These are phyloP conservation scores for Nakaseomyces bracarensis DNA, from an alignment of 1,139 yeast genomes.

Conservation along the genomic window DNA sequence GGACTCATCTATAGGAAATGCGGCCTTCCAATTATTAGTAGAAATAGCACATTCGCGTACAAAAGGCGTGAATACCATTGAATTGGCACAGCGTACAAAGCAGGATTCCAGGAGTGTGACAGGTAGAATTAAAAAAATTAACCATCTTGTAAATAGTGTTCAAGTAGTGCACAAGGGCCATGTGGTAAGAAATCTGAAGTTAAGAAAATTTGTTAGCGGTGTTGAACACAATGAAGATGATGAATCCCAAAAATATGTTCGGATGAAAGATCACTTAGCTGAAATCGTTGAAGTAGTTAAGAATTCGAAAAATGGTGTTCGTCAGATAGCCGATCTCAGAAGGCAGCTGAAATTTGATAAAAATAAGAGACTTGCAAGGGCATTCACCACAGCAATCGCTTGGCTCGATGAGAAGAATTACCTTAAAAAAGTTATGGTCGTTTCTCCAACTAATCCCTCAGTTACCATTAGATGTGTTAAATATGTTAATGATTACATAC, in stretches of 20 bases:
- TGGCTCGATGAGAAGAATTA: slow-evolving; percentile 46
- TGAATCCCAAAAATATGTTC: slow-evolving; percentile 30
- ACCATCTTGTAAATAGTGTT: slow-evolving; percentile 40
- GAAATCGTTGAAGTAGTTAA: slow-evolving; percentile 49
- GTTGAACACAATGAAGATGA: slow-evolving; percentile 9
- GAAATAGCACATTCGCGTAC: slow-evolving; percentile 48
- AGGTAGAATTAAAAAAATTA: slow-evolving; percentile 48
- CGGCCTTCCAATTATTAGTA: slow-evolving; percentile 38
- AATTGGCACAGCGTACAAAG: slow-evolving; percentile 45
- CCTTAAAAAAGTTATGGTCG: slow-evolving; percentile 51
- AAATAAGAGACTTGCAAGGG: slow-evolving; percentile 38
- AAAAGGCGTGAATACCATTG: slow-evolving; percentile 51
- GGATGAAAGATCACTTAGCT: slow-evolving; percentile 34
- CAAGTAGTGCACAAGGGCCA: slow-evolving; percentile 39
- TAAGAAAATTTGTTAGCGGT: slow-evolving; percentile 35
- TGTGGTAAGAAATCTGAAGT: slow-evolving; percentile 44
- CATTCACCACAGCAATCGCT: slow-evolving; percentile 45
- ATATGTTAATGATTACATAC: slow-evolving; percentile 43
- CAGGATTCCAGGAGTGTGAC: slow-evolving; percentile 72
- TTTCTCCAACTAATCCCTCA: slow-evolving; percentile 41
- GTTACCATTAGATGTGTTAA: slow-evolving; percentile 50
- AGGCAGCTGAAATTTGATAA: slow-evolving; percentile 51
- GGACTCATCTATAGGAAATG: slow-evolving; percentile 37
- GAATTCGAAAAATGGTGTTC: slow-evolving; percentile 57
- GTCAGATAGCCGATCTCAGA: slow-evolving; percentile 59